These are phyloP conservation scores for Lepiota subincarnata DNA, from an alignment of 768 basidiomycete species.

Conservation along the genomic window DNA sequence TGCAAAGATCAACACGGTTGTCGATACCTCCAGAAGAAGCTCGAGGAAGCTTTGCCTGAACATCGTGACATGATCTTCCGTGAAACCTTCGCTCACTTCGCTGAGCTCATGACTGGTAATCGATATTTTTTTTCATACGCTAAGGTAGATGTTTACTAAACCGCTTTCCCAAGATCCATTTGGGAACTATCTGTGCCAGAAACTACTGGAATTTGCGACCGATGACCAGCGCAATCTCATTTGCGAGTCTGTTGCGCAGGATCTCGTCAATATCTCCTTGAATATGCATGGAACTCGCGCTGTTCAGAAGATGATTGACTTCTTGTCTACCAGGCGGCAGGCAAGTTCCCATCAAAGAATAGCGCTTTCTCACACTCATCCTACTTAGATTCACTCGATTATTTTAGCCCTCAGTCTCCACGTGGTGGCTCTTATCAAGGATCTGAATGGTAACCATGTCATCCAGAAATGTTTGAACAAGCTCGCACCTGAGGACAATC, in stretches of 20 bases:
- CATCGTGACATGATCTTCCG: conserved; percentile 99
- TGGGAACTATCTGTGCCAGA: conserved; percentile 98
- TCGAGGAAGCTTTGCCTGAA: conserved; percentile 92
- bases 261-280: conserved; percentile 94
- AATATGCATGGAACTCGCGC: conserved; percentile 99
- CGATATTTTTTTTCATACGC: conserved; percentile 18
- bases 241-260: conserved; percentile 96
- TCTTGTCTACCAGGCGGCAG: conserved; percentile 92
- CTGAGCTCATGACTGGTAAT: conserved; percentile 96
- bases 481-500: conserved; percentile 96
- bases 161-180: conserved; percentile 75
- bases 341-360: conserved; percentile 40
- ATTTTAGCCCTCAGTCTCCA: conserved; percentile 95
- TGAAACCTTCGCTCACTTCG: conserved; percentile 96
- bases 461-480: conserved; percentile 99
- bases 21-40: conserved; percentile 96
- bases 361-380: conserved; percentile 30
- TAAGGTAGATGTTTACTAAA: conserved; percentile 10
- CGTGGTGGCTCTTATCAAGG: conserved; percentile 99
- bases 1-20: conserved; percentile 99
- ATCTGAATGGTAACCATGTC: conserved; percentile 94
- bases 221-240: conserved; percentile 97
- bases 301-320: conserved; percentile 99
- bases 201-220: conserved; percentile 92
- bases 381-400: conserved; percentile 90